Percentiles rank a stretch among this genome's conserved stretches.
Conservation (phyloP, 192 early-diverging fungal genomes). For the Coemansia sp. region DNA sequence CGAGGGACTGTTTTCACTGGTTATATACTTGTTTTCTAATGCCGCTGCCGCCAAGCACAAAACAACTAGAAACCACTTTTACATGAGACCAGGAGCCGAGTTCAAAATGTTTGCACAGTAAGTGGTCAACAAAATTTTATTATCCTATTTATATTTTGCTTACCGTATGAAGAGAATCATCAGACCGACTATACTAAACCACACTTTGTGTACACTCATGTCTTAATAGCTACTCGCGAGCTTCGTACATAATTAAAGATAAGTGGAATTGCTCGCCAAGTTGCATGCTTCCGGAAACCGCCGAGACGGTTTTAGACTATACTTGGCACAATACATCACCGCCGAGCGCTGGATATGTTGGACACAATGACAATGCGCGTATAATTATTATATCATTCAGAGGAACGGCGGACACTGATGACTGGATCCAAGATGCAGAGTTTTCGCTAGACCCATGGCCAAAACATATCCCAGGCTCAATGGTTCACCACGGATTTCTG, state of each 20-base stretch:
- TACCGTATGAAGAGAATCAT: neutral
- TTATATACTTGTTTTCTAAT: constrained; percentile 14
- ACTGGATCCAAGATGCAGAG: constrained; percentile 53
- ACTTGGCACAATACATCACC: constrained; percentile 46
- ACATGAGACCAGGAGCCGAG: constrained; percentile 36
- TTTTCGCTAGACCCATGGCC: constrained; percentile 56
- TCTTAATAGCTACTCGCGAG: constrained; percentile 39
- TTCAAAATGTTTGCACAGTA: constrained; percentile 57
- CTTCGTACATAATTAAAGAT: constrained; percentile 28
- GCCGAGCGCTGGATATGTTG: constrained; percentile 44
- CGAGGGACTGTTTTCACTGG: constrained; percentile 19
- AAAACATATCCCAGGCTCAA: constrained; percentile 38
- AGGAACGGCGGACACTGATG: constrained; percentile 35
- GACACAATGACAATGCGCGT: constrained; percentile 33
- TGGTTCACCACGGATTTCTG: constrained; percentile 56
- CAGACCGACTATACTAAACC: neutral
- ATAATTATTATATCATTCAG: constrained; percentile 45
- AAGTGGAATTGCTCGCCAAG: constrained; percentile 37
- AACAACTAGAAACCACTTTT: neutral
- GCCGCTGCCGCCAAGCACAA: neutral
- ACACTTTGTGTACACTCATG: no score
- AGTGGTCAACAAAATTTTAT: constrained; percentile 12
- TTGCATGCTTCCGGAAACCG: constrained; percentile 30
- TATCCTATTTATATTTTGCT: neutral
- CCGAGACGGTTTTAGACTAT: constrained; percentile 38